Conservation (phyloP, 164 flowering plant genomes). For the Vitis rotundifolia region DNA sequence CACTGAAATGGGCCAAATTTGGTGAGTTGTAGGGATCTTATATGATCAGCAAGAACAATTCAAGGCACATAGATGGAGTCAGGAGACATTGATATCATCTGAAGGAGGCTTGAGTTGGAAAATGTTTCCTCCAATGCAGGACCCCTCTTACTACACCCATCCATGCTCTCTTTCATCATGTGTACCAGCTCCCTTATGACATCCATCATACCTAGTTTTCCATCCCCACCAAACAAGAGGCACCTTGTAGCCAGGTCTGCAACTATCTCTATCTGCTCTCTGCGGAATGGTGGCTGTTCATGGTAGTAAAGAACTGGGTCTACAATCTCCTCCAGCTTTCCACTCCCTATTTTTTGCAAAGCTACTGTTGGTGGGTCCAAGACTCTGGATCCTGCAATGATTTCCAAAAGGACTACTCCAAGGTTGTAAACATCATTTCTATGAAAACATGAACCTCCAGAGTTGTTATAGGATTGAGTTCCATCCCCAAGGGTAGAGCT, state of each 20-base stretch:
- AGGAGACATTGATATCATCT: constrained; percentile 91
- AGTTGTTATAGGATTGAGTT: constrained; percentile 4
- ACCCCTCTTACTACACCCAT: constrained; percentile 43
- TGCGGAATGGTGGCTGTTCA: constrained; percentile 46
- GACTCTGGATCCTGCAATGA: constrained; percentile 50
- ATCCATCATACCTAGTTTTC: constrained; percentile 56
- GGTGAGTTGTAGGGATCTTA: too few relatives aligned
- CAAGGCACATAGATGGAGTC: constrained; percentile 57
- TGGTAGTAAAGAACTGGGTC: constrained; percentile 66
- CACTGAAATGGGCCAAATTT: too few relatives aligned
- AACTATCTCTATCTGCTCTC: constrained; percentile 56
- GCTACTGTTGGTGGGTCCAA: constrained; percentile 32
- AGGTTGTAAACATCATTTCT: constrained; percentile 57
- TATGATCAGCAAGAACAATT: neutral
- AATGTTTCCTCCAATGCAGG: constrained; percentile 72
- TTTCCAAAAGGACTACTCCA: constrained; percentile 63
- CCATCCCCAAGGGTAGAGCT: constrained; percentile 11
- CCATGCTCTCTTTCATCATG: constrained; percentile 36
- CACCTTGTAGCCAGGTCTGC: constrained; percentile 75
- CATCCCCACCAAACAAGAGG: constrained; percentile 58
- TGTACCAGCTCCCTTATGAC: constrained; percentile 60
- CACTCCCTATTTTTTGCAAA: constrained; percentile 52
- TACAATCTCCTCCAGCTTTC: constrained; percentile 70
- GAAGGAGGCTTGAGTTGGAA: constrained; percentile 82
- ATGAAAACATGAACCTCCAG: constrained; percentile 9